Conservation (phyloP, 139 green algal species). For the Astrephomene gubernaculifera region DNA sequence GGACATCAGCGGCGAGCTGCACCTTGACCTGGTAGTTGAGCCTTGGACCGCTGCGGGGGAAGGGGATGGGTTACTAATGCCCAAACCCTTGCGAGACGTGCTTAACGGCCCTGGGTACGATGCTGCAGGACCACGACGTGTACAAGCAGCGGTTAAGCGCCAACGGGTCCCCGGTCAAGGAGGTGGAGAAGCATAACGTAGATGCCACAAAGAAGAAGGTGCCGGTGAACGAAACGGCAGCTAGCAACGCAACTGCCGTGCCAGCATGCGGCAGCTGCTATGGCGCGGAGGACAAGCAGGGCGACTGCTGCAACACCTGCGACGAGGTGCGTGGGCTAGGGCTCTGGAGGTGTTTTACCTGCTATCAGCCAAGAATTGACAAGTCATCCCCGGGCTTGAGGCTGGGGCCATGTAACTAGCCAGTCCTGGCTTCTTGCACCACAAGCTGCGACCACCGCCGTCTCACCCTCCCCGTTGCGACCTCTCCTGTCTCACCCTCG, state of each 20-base stretch:
- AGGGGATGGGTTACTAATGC: too few relatives aligned
- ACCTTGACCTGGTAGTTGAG: constrained; percentile 89
- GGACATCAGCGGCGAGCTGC: constrained; percentile 95
- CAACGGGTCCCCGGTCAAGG: constrained; percentile 68
- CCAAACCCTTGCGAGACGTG: neutral
- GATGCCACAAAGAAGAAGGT: constrained; percentile 51
- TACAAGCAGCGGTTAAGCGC: constrained; percentile 79
- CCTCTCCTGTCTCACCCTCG: too few relatives aligned
- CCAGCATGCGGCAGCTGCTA: constrained; percentile 92
- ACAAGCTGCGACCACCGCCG: too few relatives aligned
- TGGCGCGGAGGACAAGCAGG: constrained; percentile 80
- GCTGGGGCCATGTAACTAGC: too few relatives aligned
- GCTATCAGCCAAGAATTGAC: too few relatives aligned
- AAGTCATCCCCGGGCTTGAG: too few relatives aligned
- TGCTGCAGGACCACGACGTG: constrained; percentile 85
- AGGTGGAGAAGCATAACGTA: constrained; percentile 75
- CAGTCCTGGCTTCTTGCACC: too few relatives aligned
- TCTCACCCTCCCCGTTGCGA: too few relatives aligned
- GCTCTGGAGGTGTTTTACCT: too few relatives aligned
- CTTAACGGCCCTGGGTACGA: too few relatives aligned
- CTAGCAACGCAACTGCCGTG: neutral
- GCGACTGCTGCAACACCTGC: constrained; percentile 96
- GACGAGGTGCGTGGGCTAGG: constrained; percentile 88
- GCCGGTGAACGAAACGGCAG: constrained; percentile 10
- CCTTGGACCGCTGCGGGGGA: neutral